Base-by-base conservation (phyloP, 148 eudicot genomes). In the Simmondsia chinensis region DNA sequence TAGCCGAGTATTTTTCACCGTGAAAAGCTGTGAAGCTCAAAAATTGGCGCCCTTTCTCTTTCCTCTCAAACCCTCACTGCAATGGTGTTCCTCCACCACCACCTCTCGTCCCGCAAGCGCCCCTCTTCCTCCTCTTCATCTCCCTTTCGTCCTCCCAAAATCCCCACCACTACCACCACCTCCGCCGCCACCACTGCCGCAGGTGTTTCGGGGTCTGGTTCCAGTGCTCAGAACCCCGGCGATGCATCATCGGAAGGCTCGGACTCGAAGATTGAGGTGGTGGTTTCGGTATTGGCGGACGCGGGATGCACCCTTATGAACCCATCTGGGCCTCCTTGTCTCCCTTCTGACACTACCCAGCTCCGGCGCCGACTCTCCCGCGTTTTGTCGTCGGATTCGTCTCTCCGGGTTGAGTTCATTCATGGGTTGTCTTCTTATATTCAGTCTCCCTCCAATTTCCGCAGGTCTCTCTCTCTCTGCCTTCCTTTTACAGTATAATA, bases 231-330 rank as follows among this genome's bases (percentile, higher is more conserved):
- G n/a, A n/a, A 14, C 42, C 21, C 21, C 7, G 6, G 6, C 20
- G 26, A 33, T 7, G 15, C 37, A 12, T 45, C 54, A 18, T 14
- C 50, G 17, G 40, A 59, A 56, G 22, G 59, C 45, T 56, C 59
- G 30, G 16, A 19, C 18, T 48, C 73, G 14, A 22, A 42, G 48
- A 23, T 71, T 17, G 66, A 76, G 6, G 49, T 43, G 31, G 53
- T 68, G 71, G 50, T 48, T 3, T 34, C 78, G 2, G 57, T 72
- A 37, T 62, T 76, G 14, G 78, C 82, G 0, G 72, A 68, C 20
- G 74, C 78, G 19, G 82, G 82, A 0, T 76, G 82, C 57, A 72
- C 82, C 7, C 68, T 76, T 14, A 52, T 64, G 17, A 68, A 68
- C 44, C 50, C 75, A 12, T 24, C 60, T 3, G 75, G 72, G 4